Evolutionary conservation across 148 eudicot species (phyloP).

Genomic region (Linanthus parryae): DNA sequence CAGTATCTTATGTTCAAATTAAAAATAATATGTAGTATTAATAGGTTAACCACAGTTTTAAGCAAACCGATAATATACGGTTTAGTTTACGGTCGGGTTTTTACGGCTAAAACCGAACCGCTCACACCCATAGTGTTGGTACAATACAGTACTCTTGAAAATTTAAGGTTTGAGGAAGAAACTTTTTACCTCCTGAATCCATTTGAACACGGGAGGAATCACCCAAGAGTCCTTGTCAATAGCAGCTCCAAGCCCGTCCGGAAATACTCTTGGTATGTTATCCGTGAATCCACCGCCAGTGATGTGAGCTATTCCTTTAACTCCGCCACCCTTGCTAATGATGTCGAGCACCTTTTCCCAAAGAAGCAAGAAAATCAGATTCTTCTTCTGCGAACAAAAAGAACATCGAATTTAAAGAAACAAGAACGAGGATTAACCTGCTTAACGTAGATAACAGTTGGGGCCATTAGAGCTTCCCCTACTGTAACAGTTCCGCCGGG

Average conservation of each 20-base stretch:
- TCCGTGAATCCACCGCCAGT: slow-evolving; percentile 98
- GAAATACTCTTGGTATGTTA: slow-evolving; percentile 87
- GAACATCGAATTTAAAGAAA: not conserved
- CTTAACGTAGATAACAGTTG: slow-evolving; percentile 88
- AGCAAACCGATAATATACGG: no score
- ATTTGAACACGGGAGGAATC: slow-evolving; percentile 82
- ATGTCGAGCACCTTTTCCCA: slow-evolving; percentile 72
- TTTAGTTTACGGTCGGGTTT: no score
- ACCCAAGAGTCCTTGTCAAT: slow-evolving; percentile 64
- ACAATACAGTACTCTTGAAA: no score
- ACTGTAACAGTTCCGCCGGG: slow-evolving; percentile 54
- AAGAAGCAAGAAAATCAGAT: slow-evolving; percentile 4
- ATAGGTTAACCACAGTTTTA: no score
- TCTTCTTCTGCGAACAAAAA: no score
- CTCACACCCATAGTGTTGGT: no score
- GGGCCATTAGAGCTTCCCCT: slow-evolving; percentile 91
- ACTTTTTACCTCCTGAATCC: slow-evolving; percentile 79
- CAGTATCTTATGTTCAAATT: no score
- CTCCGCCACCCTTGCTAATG: slow-evolving; percentile 77
- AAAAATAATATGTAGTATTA: no score
- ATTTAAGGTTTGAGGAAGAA: no score
- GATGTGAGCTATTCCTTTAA: slow-evolving; percentile 92
- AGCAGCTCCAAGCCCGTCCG: slow-evolving; percentile 85
- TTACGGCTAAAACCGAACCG: no score
- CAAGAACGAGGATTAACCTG: slow-evolving; percentile 38